phyloP scores from a whole-genome alignment of 2,329 filamentous ascomycete genomes.

The Sphaerostilbella broomeana region DNA sequence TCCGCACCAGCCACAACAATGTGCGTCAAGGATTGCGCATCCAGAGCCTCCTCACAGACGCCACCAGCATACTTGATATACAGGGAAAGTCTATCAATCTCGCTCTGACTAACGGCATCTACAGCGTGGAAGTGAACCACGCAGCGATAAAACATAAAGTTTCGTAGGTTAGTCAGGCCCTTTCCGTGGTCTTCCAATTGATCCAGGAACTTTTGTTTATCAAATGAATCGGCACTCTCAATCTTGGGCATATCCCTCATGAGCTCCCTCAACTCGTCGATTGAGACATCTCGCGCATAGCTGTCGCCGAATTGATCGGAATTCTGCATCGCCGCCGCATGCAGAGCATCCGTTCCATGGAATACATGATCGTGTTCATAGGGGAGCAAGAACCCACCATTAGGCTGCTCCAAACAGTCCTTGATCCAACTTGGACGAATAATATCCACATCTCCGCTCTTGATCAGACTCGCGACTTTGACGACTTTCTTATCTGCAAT shows the following conservation, averaged over 20 bases:
- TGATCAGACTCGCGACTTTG: conserved; percentile 77
- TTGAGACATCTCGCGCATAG: conserved; percentile 63
- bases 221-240: conserved; percentile 35
- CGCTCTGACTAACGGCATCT: conserved; percentile 24
- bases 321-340: conserved; percentile 50
- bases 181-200: conserved; percentile 52
- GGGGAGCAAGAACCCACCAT: conserved; percentile 56
- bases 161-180: conserved; percentile 42
- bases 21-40: conserved; percentile 60
- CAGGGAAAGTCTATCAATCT: conserved; percentile 43
- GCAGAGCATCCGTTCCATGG: conserved; percentile 53
- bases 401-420: conserved; percentile 63
- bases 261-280: conserved; percentile 54
- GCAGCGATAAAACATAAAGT: conserved; percentile 46
- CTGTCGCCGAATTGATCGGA: conserved; percentile 78
- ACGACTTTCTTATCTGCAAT: conserved; percentile 75
- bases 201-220: conserved; percentile 40
- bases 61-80: conserved; percentile 67
- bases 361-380: conserved; percentile 63
- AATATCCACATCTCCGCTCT: conserved; percentile 62
- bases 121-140: conserved; percentile 34
- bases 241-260: conserved; percentile 45
- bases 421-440: conserved; percentile 75
- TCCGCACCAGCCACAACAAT: conserved; percentile 48
- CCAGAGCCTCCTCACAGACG: conserved; percentile 41